Base-by-base conservation (phyloP, 805 yeast genomes). In the Tetrapisispora phaffii region DNA sequence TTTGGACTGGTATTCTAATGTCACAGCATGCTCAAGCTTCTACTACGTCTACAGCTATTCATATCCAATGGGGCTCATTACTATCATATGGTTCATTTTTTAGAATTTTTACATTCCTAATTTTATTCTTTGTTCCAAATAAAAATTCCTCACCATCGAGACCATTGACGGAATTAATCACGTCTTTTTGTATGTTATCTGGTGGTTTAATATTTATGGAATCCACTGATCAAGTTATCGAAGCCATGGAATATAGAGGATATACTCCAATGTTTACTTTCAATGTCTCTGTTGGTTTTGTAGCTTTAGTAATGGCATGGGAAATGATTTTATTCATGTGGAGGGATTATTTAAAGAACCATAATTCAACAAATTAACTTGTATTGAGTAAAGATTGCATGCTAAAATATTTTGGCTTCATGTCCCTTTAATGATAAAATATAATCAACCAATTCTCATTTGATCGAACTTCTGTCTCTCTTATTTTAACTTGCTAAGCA, bases 1-100 rank as follows among this genome's bases (percentile, higher is more conserved):
- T 85, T 67, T 93, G 96, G 95, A 93, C 97, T 1, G 98, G 98
- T 24, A 74, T 82, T 13, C 72, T 93, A 50, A 93, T 93, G 98
- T 88, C 97, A 1, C 86, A 83, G 63, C 98, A 93, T 65, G 80
- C 79, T 34, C 98, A 93, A 65, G 84, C 89, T 6, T 81, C 93
- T 1, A 70, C 62, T 44, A 73, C 83, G 28, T 80, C 96, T 2
- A 87, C 97, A 2, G 70, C 66, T 16, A 76, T 93, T 50, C 98
- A 93, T 63, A 68, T 75, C 44, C 97, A 88, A 66, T 93, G 98
- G 98, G 98, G 98, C 7, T 73, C 75, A 47, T 65, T 93, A 57
- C 72, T 93, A 47, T 75, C 89, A n/a, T 75, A 77, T 53, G 97
- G 88, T 1, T 83, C 96, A 2, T 74, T 79, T 12, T 78, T 89